phyloP scores from a whole-genome alignment of 1,139 yeast species.

The Kodamaea alishanica region DNA sequence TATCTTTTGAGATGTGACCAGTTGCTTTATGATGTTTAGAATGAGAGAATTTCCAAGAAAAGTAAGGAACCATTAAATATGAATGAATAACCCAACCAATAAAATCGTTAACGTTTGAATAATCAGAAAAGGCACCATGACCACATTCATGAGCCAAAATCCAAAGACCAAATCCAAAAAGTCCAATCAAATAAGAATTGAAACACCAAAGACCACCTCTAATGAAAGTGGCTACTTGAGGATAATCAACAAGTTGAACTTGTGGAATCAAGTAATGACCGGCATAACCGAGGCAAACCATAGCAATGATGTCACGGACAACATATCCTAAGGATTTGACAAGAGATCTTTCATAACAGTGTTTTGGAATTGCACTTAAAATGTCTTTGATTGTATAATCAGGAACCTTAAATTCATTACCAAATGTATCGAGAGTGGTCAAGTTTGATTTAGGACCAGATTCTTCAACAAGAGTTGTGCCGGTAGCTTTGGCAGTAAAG shows the following conservation, averaged over 20 bases:
- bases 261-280: conserved; percentile 51
- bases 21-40: conserved; percentile 65
- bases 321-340: conserved; percentile 52
- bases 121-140: conserved; percentile 59
- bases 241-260: conserved; percentile 27
- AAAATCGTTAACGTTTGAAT: conserved; percentile 51
- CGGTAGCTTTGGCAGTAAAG: conserved; percentile 28
- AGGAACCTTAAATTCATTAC: conserved; percentile 58
- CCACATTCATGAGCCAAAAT: conserved; percentile 67
- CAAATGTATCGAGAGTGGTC: conserved; percentile 50
- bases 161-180: conserved; percentile 57
- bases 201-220: conserved; percentile 59
- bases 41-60: conserved; percentile 60
- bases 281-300: conserved; percentile 40
- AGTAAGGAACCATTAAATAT: conserved; percentile 55
- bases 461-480: conserved; percentile 21
- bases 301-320: conserved; percentile 49
- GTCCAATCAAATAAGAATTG: conserved; percentile 42
- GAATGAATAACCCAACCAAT: conserved; percentile 62
- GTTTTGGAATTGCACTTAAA: conserved; percentile 55
- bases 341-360: conserved; percentile 57
- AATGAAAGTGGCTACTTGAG: conserved; percentile 34
- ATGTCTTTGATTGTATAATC: conserved; percentile 62
- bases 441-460: conserved; percentile 23
- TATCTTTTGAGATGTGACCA: conserved; percentile 57